Evolutionary conservation across 2,329 filamentous ascomycete species (phyloP).

Genomic region (Mycogone perniciosa): DNA sequence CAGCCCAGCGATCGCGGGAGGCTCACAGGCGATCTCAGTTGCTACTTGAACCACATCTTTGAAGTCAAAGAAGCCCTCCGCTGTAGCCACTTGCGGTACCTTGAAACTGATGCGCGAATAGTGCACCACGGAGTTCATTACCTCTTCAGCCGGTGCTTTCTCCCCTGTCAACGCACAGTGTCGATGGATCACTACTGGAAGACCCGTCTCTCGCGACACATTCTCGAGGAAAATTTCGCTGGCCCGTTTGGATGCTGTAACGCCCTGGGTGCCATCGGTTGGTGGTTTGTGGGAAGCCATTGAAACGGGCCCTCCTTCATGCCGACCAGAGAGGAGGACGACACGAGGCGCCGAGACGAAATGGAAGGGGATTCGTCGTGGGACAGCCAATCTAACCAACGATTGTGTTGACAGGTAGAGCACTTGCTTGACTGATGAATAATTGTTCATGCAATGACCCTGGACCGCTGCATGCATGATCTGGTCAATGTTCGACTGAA

Average conservation of each 20-base stretch:
- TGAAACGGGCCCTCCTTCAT: not conserved
- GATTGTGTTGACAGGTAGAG: slow-evolving; percentile 24
- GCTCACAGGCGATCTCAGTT: not conserved
- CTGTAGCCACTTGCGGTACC: not conserved
- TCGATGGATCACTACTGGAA: slow-evolving; percentile 24
- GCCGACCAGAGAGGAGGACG: slow-evolving; percentile 9
- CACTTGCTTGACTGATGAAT: slow-evolving; percentile 19
- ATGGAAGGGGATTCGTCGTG: slow-evolving; percentile 25
- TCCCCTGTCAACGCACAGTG: slow-evolving; percentile 18
- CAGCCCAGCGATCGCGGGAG: not conserved
- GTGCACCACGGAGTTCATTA: slow-evolving; percentile 9
- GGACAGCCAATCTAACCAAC: slow-evolving; percentile 20
- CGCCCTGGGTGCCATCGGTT: slow-evolving; percentile 23
- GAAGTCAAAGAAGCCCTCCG: not conserved
- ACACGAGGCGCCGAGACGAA: slow-evolving; percentile 27
- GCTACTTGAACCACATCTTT: not conserved
- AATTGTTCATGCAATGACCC: slow-evolving; percentile 25
- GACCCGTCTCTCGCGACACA: slow-evolving; percentile 8
- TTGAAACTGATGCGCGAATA: not conserved
- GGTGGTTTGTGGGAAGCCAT: slow-evolving; percentile 8
- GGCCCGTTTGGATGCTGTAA: slow-evolving; percentile 28
- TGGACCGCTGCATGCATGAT: slow-evolving; percentile 46
- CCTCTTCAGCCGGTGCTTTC: slow-evolving; percentile 13
- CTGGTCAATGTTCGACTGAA: slow-evolving; percentile 23
- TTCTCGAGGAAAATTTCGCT: slow-evolving; percentile 26